Conservation (phyloP, 352 stramenopile genomes). For the Pythium chondricola region DNA sequence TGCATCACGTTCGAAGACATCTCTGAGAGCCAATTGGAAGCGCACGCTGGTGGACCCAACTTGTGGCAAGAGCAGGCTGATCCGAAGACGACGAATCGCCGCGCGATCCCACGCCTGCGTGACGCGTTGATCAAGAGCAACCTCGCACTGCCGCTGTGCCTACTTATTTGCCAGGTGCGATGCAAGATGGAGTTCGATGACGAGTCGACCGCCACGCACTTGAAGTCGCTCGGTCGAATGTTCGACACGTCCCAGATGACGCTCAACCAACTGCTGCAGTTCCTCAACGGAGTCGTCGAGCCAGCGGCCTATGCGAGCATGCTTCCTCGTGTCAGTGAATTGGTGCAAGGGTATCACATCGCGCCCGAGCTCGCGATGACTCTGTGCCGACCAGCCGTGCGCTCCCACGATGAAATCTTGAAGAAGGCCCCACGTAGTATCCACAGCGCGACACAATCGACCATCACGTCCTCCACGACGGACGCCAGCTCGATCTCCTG, state of each 20-base stretch:
- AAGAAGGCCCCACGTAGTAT: slow-evolving; percentile 57
- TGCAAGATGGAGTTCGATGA: slow-evolving; percentile 81
- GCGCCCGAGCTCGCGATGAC: slow-evolving; percentile 71
- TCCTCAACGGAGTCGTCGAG: slow-evolving; percentile 69
- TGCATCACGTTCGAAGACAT: slow-evolving; percentile 86
- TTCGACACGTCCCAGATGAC: slow-evolving; percentile 86
- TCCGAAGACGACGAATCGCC: slow-evolving; percentile 79
- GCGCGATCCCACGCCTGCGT: slow-evolving; percentile 71
- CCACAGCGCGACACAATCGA: slow-evolving; percentile 24
- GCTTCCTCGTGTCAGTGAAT: slow-evolving; percentile 50
- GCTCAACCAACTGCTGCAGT: slow-evolving; percentile 82
- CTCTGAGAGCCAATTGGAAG: slow-evolving; percentile 76
- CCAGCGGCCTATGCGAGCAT: slow-evolving; percentile 64
- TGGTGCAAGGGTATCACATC: slow-evolving; percentile 75
- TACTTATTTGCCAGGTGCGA: slow-evolving; percentile 83
- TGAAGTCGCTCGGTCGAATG: slow-evolving; percentile 75
- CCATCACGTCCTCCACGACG: slow-evolving; percentile 11
- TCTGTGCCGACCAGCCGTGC: slow-evolving; percentile 70
- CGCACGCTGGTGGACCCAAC: slow-evolving; percentile 66
- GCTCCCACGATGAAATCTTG: slow-evolving; percentile 63
- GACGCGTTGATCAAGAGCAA: slow-evolving; percentile 80
- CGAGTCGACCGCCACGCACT: slow-evolving; percentile 38
- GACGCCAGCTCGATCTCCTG: slow-evolving; percentile 25
- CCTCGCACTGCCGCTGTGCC: slow-evolving; percentile 63
- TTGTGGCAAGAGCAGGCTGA: slow-evolving; percentile 76